Percentiles rank a stretch among this genome's conserved stretches.
Conservation (phyloP, 2,329 filamentous ascomycete genomes). For the Colletotrichum abscissum region DNA sequence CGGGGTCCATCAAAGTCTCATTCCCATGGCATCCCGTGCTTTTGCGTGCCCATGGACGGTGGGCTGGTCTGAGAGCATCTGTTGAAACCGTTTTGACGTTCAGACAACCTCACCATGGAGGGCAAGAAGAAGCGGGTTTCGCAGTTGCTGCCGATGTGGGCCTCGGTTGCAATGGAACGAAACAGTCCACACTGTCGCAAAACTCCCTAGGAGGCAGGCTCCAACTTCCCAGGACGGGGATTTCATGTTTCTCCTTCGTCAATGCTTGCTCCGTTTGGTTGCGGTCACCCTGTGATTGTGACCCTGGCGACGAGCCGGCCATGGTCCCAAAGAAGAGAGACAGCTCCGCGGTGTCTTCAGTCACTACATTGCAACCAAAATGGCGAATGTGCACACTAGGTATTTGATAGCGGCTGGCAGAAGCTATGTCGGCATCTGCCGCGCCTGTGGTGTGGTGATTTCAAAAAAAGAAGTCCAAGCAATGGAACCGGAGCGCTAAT, state of each 20-base stretch:
- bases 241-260: not conserved
- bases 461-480: not conserved
- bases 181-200: conserved; percentile 17
- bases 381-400: not conserved
- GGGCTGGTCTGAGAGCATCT: conserved; percentile 4
- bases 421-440: not conserved
- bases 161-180: conserved; percentile 25
- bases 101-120: conserved; percentile 20
- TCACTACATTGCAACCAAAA: not conserved
- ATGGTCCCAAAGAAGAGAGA: not conserved
- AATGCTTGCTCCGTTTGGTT: not conserved
- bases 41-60: conserved; percentile 4
- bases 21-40: not conserved
- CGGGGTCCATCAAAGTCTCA: not conserved
- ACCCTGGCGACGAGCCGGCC: too few species aligned
- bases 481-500: conserved; percentile 5
- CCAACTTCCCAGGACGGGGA: conserved; percentile 8
- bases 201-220: conserved; percentile 15
- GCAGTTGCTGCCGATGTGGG: conserved; percentile 27
- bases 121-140: conserved; percentile 28
- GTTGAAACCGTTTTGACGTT: conserved; percentile 34
- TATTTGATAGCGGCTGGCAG: not conserved
- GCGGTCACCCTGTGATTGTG: not conserved
- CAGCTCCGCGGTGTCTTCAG: not conserved
- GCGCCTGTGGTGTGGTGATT: not conserved